These are phyloP conservation scores for Crocinoboletus sp. DNA, from an alignment of 1,284 basidiomycete species.

Conservation along the genomic window DNA sequence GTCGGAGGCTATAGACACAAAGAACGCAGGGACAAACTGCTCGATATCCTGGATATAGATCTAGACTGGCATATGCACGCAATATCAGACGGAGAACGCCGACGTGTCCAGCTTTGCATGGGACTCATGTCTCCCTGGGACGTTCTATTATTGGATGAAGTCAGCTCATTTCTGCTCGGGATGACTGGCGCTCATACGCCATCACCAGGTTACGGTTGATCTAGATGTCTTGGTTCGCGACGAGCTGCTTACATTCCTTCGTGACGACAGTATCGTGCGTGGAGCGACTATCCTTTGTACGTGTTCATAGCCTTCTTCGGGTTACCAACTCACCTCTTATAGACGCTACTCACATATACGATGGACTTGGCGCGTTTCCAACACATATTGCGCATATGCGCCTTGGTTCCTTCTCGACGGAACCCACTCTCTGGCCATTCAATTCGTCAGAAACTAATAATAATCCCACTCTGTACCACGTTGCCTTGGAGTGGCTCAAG, in stretches of 20 bases:
- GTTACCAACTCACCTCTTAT: constrained; percentile 11
- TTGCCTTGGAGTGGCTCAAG: constrained; percentile 82
- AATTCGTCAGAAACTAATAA: constrained; percentile 13
- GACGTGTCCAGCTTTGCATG: constrained; percentile 94
- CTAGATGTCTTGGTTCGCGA: constrained; percentile 96
- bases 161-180: constrained; percentile 26
- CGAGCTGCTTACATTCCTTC: constrained; percentile 86
- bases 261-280: constrained; percentile 75
- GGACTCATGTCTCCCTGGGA: constrained; percentile 97
- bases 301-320: constrained; percentile 23
- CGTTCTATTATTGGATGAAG: constrained; percentile 92
- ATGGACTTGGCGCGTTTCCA: constrained; percentile 83
- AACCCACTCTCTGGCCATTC: constrained; percentile 65
- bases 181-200: constrained; percentile 5
- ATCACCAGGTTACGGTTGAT: constrained; percentile 85
- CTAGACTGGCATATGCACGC: constrained; percentile 90
- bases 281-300: constrained; percentile 88
- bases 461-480: constrained; percentile 51
- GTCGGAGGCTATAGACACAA: constrained; percentile 96
- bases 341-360: constrained; percentile 97
- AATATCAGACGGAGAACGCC: constrained; percentile 94
- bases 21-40: constrained; percentile 77
- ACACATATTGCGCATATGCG: constrained; percentile 90
- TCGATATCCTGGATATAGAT: constrained; percentile 94
- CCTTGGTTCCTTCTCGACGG: constrained; percentile 66